Percentiles rank a stretch among this genome's conserved stretches.
Conservation (phyloP, 306 rosid genomes). For the Prunus salicina region DNA sequence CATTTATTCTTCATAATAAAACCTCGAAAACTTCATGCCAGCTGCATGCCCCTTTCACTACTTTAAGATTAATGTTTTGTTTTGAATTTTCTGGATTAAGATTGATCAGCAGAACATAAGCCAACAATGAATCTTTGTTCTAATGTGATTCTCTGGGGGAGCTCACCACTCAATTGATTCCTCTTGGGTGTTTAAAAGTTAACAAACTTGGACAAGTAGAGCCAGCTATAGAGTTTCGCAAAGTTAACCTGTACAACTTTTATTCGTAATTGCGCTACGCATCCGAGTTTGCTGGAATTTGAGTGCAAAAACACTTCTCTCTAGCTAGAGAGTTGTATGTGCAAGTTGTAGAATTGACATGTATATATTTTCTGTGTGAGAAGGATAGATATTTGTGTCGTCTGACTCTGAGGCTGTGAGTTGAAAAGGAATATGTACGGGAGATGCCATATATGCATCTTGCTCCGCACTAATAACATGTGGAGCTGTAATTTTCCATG, state of each 20-base stretch:
- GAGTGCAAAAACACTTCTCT: not conserved
- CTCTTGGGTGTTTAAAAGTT: not conserved
- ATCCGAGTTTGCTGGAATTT: not conserved
- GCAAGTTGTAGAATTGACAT: not conserved
- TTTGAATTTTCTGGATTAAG: slow-evolving; percentile 12
- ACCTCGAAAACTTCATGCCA: not conserved
- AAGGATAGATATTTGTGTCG: not conserved
- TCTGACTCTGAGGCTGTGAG: not conserved
- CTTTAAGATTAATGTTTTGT: not conserved
- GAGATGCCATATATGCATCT: slow-evolving; percentile 7
- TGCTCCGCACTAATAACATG: slow-evolving; percentile 5
- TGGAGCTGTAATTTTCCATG: slow-evolving; percentile 1
- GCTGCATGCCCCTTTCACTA: not conserved
- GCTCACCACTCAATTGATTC: not conserved
- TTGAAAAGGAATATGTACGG: slow-evolving; percentile 8
- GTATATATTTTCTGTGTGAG: not conserved
- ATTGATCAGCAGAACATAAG: slow-evolving; percentile 14
- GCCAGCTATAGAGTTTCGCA: too few relatives aligned
- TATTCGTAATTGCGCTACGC: not conserved
- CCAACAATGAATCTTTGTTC: not conserved
- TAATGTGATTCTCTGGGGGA: slow-evolving; percentile 6
- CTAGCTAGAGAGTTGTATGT: not conserved
- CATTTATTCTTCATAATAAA: too few relatives aligned
- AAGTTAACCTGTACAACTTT: too few relatives aligned
- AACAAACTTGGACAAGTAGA: too few relatives aligned